phyloP scores from a whole-genome alignment of 352 stramenopile genomes.

The Phytopythium vexans region DNA sequence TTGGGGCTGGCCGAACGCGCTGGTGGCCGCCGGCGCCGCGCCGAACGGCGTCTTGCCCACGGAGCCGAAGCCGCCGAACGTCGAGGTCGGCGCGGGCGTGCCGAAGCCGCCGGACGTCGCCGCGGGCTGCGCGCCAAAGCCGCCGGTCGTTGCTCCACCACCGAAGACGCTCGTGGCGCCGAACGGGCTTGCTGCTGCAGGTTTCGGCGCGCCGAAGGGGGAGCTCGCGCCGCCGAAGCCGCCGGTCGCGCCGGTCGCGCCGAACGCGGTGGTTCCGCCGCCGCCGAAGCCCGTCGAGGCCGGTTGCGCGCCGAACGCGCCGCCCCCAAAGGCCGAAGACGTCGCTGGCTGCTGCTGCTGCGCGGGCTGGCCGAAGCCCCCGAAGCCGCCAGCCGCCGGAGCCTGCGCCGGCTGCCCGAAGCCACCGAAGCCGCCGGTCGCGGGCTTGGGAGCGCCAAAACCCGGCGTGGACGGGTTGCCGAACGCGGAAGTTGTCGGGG shows the following conservation, averaged over 20 bases:
- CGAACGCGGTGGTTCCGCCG: conserved; percentile 12
- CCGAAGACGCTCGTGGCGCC: conserved; percentile 43
- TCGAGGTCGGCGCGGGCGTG: conserved; percentile 26
- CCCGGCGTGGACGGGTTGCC: conserved; percentile 27
- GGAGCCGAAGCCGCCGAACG: conserved; percentile 32
- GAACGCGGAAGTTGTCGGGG: conserved; percentile 34
- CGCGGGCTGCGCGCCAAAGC: conserved; percentile 26
- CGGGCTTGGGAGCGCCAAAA: conserved; percentile 26
- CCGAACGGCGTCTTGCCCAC: conserved; percentile 52
- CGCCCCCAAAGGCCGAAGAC: conserved; percentile 14
- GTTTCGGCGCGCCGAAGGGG: conserved; percentile 16
- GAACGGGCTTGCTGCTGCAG: conserved; percentile 58
- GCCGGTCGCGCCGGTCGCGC: conserved; percentile 19
- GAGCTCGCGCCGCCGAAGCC: conserved; percentile 27
- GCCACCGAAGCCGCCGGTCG: conserved; percentile 35
- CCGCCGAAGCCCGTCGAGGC: conserved; percentile 34
- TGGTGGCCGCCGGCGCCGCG: conserved; percentile 25
- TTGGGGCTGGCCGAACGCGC: conserved; percentile 44
- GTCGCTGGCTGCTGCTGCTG: conserved; percentile 12
- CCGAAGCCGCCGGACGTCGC: conserved; percentile 32
- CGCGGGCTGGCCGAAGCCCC: conserved; percentile 22
- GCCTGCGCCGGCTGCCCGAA: conserved; percentile 13
- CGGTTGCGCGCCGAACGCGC: neutral
- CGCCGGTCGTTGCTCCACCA: conserved; percentile 17
- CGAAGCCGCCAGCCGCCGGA: conserved; percentile 33